Percentiles rank a stretch among this genome's conserved stretches.
These are phyloP conservation scores for Boletus rubropictus DNA, from an alignment of 768 basidiomycete genomes.

Conservation along the genomic window DNA sequence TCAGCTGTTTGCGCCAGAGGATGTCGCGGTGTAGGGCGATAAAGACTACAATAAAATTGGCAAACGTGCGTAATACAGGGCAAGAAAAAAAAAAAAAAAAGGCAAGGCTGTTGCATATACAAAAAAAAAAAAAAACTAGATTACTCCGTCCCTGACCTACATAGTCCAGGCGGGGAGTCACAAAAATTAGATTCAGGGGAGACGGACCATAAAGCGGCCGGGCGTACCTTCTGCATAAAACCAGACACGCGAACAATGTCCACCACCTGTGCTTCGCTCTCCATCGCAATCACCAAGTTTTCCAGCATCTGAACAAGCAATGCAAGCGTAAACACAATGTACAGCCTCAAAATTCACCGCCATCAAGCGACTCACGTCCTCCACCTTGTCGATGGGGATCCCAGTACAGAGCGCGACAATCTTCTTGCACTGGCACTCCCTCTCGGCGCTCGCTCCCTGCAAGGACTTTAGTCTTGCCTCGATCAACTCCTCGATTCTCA, in stretches of 20 bases:
- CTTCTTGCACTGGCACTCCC: conserved; percentile 87
- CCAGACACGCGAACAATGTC: conserved; percentile 83
- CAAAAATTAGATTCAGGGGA: conserved; percentile 7
- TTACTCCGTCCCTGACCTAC: conserved; percentile 39
- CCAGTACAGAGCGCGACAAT: conserved; percentile 87
- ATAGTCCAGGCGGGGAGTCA: conserved; percentile 8
- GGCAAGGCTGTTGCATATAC: conserved; percentile 8
- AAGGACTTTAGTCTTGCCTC: conserved; percentile 60
- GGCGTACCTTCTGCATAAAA: conserved; percentile 80
- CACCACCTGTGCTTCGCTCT: conserved; percentile 77
- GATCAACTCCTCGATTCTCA: conserved; percentile 70
- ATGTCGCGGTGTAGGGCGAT: conserved; percentile 32
- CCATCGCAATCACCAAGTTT: conserved; percentile 77
- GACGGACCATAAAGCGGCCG: conserved; percentile 11
- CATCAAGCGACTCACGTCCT: conserved; percentile 60
- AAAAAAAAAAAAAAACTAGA: conserved; percentile 28
- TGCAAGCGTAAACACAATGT: conserved; percentile 24
- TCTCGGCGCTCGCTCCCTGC: conserved; percentile 79
- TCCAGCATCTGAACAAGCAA: conserved; percentile 62
- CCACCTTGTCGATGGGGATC: conserved; percentile 81
- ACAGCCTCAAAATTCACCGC: conserved; percentile 10
- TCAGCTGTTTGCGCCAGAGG: conserved; percentile 86
- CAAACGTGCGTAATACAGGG: conserved; percentile 31
- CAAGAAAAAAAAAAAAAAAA: conserved; percentile 15
- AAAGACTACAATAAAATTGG: conserved; percentile 11